Evolutionary conservation across 1,284 basidiomycete genomes (phyloP), one percentile per base, ranked within the genome.

Genomic region (Sporisorium exsertum): DNA sequence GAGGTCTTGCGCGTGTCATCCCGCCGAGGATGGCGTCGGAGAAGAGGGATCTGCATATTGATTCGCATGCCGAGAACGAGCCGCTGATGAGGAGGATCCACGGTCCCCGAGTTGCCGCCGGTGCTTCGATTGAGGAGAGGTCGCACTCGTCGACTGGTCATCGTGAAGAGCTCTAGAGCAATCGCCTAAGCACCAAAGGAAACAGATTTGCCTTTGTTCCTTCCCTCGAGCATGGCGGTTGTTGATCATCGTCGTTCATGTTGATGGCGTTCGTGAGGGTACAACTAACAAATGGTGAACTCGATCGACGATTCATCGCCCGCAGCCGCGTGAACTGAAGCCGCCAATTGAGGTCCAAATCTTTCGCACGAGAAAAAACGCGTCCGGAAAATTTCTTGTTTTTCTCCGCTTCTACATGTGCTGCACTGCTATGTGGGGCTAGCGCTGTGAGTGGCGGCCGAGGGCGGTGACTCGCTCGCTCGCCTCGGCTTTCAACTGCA

Each of bases 31-130:
- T 53, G 8, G 64, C 67, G 5, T 35, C 42, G 15, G 67, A 60
- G 45, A 69, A 70, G 66, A 33, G 72, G 18, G 58, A 54, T 22
- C 51, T 64, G 51, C 68, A 71, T 51, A 18, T 61, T 16, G 68
- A 70, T 27, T 67, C 64, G 43, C 50, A 75, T 51, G 58, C 58
- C 20, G 67, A 67, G 22, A 75, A 75, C 52, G 72, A 75, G 58
- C 67, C 60, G 5, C 49, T 75, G 37, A n/a, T 75, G 24, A 58
- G 67, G 35, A 51, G 67, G 40, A 75, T 75, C 33, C 72, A 75
- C 58, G 72, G 68, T 3, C 33, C 72, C n/a, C 55, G 72, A 16
- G 43, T 33, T 13, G 55, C 24, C 9, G 55, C 24, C 9, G 26
- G 26, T 9, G 66, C 60, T 9, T 20, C 40, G n/a, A n/a, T 58